A percentile compares a stretch with the other conserved stretches of the same genome.
Evolutionary conservation across 139 green algal species (phyloP).

Genomic region (Chlamydomonas sp.): DNA sequence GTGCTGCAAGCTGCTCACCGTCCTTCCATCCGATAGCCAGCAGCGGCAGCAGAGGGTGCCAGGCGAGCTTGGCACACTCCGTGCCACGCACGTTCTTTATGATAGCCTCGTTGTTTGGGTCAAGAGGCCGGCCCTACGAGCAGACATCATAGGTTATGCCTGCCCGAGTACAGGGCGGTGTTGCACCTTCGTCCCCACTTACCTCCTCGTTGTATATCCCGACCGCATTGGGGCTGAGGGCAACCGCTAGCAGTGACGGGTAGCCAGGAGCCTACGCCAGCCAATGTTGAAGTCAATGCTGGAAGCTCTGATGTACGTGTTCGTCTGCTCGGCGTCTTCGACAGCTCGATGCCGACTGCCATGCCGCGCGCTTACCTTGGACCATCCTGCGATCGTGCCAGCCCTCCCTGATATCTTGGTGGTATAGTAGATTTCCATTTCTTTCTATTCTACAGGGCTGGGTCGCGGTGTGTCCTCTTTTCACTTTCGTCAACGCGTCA

Average conservation of each 20-base stretch:
- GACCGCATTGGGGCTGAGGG: constrained; percentile 50
- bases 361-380: constrained; percentile 36
- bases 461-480: too few species aligned
- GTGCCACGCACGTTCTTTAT: constrained; percentile 60
- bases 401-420: constrained; percentile 42
- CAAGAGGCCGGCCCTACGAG: constrained; percentile 47
- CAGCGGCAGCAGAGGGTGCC: constrained; percentile 62
- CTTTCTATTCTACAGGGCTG: too few species aligned
- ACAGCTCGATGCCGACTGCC: too few species aligned
- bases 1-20: constrained; percentile 31
- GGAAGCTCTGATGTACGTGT: neutral
- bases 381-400: constrained; percentile 44
- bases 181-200: neutral
- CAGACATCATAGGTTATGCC: neutral
- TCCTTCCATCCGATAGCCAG: constrained; percentile 72
- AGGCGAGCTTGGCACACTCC: constrained; percentile 51
- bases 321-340: neutral
- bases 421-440: constrained; percentile 62
- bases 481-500: too few species aligned
- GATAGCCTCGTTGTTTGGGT: constrained; percentile 46
- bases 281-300: too few species aligned
- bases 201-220: constrained; percentile 65
- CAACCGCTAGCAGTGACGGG: constrained; percentile 54
- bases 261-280: constrained; percentile 51
- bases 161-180: too few species aligned